Evolutionary conservation across 306 rosid species (phyloP).

Genomic region (Leucaena leucocephala): DNA sequence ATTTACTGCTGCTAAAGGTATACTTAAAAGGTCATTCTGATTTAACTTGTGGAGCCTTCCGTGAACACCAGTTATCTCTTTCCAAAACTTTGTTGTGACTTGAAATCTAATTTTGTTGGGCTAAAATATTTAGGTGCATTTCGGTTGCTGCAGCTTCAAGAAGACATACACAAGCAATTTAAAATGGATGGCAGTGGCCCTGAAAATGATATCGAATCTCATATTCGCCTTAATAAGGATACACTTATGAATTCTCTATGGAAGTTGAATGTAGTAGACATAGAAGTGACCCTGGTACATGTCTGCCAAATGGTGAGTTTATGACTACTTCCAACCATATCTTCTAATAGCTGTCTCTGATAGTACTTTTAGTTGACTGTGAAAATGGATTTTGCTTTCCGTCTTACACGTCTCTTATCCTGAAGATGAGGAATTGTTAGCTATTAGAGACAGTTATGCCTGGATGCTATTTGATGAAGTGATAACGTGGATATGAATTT

Average conservation of each 20-base stretch:
- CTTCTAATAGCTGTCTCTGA: neutral
- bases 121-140: slow-evolving; percentile 66
- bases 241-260: slow-evolving; percentile 78
- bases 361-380: neutral
- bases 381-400: slow-evolving; percentile 16
- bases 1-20: slow-evolving; percentile 92
- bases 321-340: slow-evolving; percentile 13
- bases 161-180: slow-evolving; percentile 66
- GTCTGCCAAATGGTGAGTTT: slow-evolving; percentile 93
- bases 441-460: neutral
- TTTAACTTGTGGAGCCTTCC: neutral
- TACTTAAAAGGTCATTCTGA: neutral
- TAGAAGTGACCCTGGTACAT: slow-evolving; percentile 84
- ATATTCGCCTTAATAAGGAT: slow-evolving; percentile 70
- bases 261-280: slow-evolving; percentile 93
- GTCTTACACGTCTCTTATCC: neutral
- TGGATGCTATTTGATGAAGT: neutral
- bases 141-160: slow-evolving; percentile 85
- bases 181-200: slow-evolving; percentile 60
- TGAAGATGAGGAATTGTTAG: slow-evolving; percentile 1
- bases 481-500: slow-evolving; percentile 10
- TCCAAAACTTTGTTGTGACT: slow-evolving; percentile 9
- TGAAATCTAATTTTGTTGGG: slow-evolving; percentile 35
- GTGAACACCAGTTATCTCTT: slow-evolving; percentile 22
- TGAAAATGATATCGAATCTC: slow-evolving; percentile 68